These are phyloP conservation scores for Skeletonema costatum DNA, from an alignment of 108 stramenopile genomes.

Conservation along the genomic window DNA sequence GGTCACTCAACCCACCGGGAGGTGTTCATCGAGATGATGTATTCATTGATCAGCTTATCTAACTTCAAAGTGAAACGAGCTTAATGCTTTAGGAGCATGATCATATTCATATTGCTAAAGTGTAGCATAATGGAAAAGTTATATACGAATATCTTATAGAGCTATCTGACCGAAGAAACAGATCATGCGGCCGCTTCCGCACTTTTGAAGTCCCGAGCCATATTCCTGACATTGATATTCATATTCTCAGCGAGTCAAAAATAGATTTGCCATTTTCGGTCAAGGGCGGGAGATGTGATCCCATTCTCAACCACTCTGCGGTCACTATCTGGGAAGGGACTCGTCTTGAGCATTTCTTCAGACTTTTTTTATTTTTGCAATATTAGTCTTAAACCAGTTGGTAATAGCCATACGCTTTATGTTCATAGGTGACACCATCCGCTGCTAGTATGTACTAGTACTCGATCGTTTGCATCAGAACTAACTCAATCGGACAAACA, in stretches of 20 bases:
- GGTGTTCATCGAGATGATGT: too few species aligned
- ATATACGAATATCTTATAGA: background rate
- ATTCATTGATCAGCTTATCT: too few species aligned
- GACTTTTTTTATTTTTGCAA: conserved; percentile 1
- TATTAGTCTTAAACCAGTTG: conserved; percentile 47
- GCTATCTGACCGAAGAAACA: background rate
- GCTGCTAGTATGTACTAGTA: conserved; percentile 52
- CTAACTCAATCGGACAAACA: conserved; percentile 67
- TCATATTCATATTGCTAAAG: background rate
- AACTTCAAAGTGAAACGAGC: too few species aligned
- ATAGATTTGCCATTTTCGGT: conserved; percentile 13
- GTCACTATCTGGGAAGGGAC: conserved; percentile 15
- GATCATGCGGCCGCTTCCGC: background rate
- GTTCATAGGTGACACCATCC: conserved; percentile 83
- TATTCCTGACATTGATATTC: conserved; percentile 26
- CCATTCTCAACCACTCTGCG: conserved; percentile 12
- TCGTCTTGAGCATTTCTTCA: conserved; percentile 1
- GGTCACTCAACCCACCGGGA: too few species aligned
- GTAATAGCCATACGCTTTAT: conserved; percentile 48
- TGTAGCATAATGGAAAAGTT: background rate
- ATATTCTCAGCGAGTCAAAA: conserved; percentile 2
- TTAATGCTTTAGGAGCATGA: too few species aligned
- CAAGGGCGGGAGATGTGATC: conserved; percentile 20
- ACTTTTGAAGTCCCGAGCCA: conserved; percentile 25
- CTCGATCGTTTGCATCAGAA: conserved; percentile 72